Conservation (phyloP, 164 flowering plant species). For the Nymphaea thermarum region DNA sequence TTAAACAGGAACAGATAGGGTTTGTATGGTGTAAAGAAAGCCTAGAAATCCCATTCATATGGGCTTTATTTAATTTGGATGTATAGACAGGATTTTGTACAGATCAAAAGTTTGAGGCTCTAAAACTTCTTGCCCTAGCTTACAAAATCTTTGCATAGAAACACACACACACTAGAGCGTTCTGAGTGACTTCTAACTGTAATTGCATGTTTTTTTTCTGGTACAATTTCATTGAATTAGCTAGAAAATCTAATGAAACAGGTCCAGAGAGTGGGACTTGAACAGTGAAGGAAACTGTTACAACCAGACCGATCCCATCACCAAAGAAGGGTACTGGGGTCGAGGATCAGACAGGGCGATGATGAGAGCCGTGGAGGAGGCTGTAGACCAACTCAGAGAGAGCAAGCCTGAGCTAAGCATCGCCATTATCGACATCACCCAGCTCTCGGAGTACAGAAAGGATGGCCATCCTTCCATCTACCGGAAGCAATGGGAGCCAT, state of each 20-base stretch:
- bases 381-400: conserved; percentile 17
- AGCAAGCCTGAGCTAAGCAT: conserved; percentile 15
- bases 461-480: conserved; percentile 86
- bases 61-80: too few relatives aligned
- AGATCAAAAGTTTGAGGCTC: too few relatives aligned
- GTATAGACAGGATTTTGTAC: too few relatives aligned
- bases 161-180: too few relatives aligned
- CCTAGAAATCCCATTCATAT: too few relatives aligned
- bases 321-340: conserved; percentile 30
- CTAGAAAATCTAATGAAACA: not conserved
- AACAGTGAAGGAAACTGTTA: not conserved
- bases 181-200: not conserved
- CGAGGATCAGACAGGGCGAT: conserved; percentile 27
- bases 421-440: conserved; percentile 76
- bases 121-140: too few relatives aligned
- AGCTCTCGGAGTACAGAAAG: conserved; percentile 67
- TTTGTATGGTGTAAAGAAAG: too few relatives aligned
- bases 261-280: not conserved
- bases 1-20: too few relatives aligned
- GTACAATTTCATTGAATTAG: not conserved
- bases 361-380: conserved; percentile 31
- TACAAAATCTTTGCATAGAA: too few relatives aligned
- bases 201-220: not conserved
- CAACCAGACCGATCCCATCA: conserved; percentile 32
- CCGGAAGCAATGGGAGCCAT: conserved; percentile 86